Base-by-base conservation (phyloP, 1,139 yeast species). In the Scheffersomyces parashehatae region DNA sequence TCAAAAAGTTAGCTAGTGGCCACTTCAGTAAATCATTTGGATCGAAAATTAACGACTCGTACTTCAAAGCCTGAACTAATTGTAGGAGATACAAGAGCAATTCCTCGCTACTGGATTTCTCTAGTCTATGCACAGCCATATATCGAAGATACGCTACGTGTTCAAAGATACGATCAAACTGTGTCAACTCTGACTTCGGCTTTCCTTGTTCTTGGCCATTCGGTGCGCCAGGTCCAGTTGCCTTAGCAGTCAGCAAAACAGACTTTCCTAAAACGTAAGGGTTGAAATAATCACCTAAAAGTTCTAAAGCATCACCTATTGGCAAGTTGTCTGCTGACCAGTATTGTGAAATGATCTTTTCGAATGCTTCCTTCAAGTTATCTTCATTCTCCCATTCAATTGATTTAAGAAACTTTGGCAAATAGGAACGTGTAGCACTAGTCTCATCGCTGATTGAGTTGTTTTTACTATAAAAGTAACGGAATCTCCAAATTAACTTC, bases 251-350 rank as follows among this genome's bases (percentile, higher is more conserved):
- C 26, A 20, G 26, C 14, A 37, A 10, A 9, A 28, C 36, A 1
- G 38, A 34, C 20, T 26, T 26, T 11, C 62, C 62, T 33, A 74
- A 59, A 0, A 68, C 62, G 38, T 62, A 64, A 0, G 79, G 79
- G 45, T 73, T 70, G 53, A 74, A 91, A 44, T 79, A 80, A 13
- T 88, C 88, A 11, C 97, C 89, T 36, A 93, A 69, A 12, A 93
- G 69, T 59, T 93, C 99, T 44, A 93, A 71, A 0, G 98, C 96
- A 64, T 93, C 98, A 42, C 93, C 97, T 30, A 93, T 85, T 51
- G 89, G 96, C 44, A 89, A 84, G 52, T 85, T 88, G 12, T 86
- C 88, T 2, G 70, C 77, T 11, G 68, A 55, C 79, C 79, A 74
- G 51, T 70, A 70, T 37, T 62, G 59, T 0, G 78, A 78, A 15